Evolutionary conservation across 1,139 yeast genomes (phyloP), one percentile per base, ranked within the genome.

Genomic region (Pichia sp.): DNA sequence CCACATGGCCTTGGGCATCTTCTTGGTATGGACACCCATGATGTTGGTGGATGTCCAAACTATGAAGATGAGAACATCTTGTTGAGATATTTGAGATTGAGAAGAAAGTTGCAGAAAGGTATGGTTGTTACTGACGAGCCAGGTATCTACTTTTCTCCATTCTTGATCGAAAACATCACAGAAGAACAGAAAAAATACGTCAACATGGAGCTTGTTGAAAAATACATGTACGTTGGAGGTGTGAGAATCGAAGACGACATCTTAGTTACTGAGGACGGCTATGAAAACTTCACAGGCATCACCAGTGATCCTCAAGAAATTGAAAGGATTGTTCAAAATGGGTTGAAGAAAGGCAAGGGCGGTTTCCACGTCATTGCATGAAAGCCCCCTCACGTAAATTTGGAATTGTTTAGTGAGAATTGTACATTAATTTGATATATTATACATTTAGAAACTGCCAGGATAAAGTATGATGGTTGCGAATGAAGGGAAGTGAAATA

Each of bases 111-210:
- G 40, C 65, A 75, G 57, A 66, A 67, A 35, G 83, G 85, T 13
- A 86, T 88, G 94, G 91, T 84, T 19, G 72, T 91, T 6, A 91
- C 98, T 1, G 86, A 88, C 48, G 98, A 91, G 58, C 98, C 98
- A 5, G 98, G 98, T 27, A 71, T 82, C 45, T 91, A 91, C 59
- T 91, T 91, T 61, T 83, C 91, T 35, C 85, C 88, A 27, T 84
- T 78, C 52, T 65, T 88, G 52, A 67, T 91, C 36, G 76, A 82
- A 40, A 76, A 80, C 25, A 72, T 74, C 3, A 73, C 78, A 46
- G 73, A 76, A 3, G 62, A 65, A 25, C 74, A 75, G 50, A 53
- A 66, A 28, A 75, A 76, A 52, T 85, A 63, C 58, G 79, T 91
- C 42, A 69, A 86, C 53, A 59, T 60, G 47, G 75, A 72, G 0